Percentiles rank a stretch among this genome's conserved stretches.
Evolutionary conservation across 495 filamentous ascomycete species (phyloP).

Genomic region (Penicillium atrosanguineum): DNA sequence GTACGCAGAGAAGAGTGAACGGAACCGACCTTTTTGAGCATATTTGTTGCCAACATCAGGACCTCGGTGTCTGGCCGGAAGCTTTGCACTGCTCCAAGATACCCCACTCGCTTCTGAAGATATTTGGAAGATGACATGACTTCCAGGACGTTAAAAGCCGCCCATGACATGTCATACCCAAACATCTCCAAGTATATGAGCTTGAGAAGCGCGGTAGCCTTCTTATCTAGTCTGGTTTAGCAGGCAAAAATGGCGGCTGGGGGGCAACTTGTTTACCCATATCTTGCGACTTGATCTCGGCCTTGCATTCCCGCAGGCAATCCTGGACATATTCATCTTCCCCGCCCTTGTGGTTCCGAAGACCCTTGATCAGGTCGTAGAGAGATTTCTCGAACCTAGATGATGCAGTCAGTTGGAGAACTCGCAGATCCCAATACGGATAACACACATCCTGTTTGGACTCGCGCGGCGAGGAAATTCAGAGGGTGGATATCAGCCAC

Average conservation of each 20-base stretch:
- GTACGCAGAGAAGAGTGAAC: background rate
- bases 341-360: constrained; percentile 88
- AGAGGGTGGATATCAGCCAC: background rate
- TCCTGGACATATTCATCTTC: constrained; percentile 92
- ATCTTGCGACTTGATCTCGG: constrained; percentile 85
- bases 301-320: constrained; percentile 88
- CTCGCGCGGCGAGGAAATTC: background rate
- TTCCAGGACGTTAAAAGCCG: constrained; percentile 94
- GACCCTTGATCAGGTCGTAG: constrained; percentile 95
- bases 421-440: background rate
- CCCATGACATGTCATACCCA: constrained; percentile 99
- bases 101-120: constrained; percentile 89
- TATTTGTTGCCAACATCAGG: constrained; percentile 94
- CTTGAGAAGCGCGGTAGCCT: constrained; percentile 92
- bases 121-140: constrained; percentile 97
- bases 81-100: constrained; percentile 94
- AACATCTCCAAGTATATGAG: constrained; percentile 98
- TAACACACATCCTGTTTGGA: constrained; percentile 1
- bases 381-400: constrained; percentile 96
- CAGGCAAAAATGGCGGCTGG: constrained; percentile 3
- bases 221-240: constrained; percentile 65
- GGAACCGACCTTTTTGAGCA: constrained; percentile 79
- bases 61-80: constrained; percentile 95
- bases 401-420: constrained; percentile 1
- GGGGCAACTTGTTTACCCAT: constrained; percentile 58